Evolutionary conservation across 805 yeast genomes (phyloP), one percentile per base, ranked within the genome.

Genomic region (Lachancea sp.): DNA sequence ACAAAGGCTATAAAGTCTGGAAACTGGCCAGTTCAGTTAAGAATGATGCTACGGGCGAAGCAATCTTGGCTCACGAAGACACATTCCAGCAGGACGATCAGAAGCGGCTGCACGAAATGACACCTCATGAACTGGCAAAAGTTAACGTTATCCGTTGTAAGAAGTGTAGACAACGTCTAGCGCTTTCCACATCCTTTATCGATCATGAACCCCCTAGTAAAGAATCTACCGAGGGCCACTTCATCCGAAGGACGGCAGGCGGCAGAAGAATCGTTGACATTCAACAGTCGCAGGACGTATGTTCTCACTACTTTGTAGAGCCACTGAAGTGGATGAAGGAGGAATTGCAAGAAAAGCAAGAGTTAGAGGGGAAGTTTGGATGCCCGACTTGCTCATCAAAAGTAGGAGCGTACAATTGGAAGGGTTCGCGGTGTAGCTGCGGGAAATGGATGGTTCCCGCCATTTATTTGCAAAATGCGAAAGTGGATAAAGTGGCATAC

Each of bases 401-500:
- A 64, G 76, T 92, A 2, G 98, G 98, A 11, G 88, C 86, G 0
- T 92, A 88, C 59, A 77, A 80, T 46, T 92, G 98, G 98, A 84
- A 80, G 54, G 98, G 98, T 0, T 78, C 90, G 2, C 68, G 95
- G 52, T 92, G 98, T 61, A 78, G 92, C 43, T 92, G 98, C 61
- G 97, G 97, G 2, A 78, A 77, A 52, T 92, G 98, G 98, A 80
- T 90, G 71, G 74, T 86, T 8, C 98, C 98, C 0, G 94, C 95
- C 1, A 72, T 92, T 45, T 86, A 84, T 58, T 61, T 92, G 41
- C 88, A 80, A 59, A 69, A 79, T 21, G 82, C 88, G 5, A 84
- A 85, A 58, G 90, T 86, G 4, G 97, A 90, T 57, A 76, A 77
- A 45, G 69, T 78, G 38, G 51, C 58, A 19, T 38, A 43, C 16